Evolutionary conservation across 2,329 filamentous ascomycete species (phyloP).

Genomic region (Cordyceps pruinosa): DNA sequence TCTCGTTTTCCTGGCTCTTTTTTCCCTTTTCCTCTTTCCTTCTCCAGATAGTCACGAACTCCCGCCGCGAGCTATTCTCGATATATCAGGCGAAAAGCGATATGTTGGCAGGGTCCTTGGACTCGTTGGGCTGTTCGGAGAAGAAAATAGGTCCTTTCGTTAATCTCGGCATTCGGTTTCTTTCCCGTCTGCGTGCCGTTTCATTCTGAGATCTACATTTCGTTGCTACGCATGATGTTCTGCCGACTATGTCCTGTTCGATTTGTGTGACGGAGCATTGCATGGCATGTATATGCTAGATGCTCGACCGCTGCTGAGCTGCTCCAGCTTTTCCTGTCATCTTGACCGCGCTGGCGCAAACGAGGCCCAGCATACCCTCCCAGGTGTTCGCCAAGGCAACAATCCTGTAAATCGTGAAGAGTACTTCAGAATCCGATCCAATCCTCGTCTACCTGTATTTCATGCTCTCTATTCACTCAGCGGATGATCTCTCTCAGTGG

Average conservation of each 20-base stretch:
- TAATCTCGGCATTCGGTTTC: conserved; percentile 46
- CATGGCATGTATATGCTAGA: no score
- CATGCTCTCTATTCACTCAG: no score
- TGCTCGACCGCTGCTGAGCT: no score
- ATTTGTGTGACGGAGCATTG: no score
- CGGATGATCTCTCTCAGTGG: no score
- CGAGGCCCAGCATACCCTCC: no score
- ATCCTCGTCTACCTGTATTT: no score
- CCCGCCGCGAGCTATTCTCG: conserved; percentile 28
- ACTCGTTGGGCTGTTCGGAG: conserved; percentile 34
- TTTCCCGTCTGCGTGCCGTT: conserved; percentile 45
- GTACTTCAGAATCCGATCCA: no score
- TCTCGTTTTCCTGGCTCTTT: conserved; percentile 13
- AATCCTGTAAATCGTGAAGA: no score
- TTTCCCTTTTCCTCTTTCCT: conserved; percentile 29
- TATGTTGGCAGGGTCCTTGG: conserved; percentile 29
- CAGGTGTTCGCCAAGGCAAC: no score
- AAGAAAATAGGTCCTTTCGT: conserved; percentile 47
- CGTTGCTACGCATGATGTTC: background rate
- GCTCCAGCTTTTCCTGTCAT: no score
- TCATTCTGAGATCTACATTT: conserved; percentile 54
- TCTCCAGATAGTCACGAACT: conserved; percentile 46
- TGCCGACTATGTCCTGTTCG: background rate
- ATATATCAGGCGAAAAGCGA: conserved; percentile 22
- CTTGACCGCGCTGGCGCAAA: no score